Evolutionary conservation across 2,329 filamentous ascomycete genomes (phyloP).

Genomic region (Lachnellula cervina): DNA sequence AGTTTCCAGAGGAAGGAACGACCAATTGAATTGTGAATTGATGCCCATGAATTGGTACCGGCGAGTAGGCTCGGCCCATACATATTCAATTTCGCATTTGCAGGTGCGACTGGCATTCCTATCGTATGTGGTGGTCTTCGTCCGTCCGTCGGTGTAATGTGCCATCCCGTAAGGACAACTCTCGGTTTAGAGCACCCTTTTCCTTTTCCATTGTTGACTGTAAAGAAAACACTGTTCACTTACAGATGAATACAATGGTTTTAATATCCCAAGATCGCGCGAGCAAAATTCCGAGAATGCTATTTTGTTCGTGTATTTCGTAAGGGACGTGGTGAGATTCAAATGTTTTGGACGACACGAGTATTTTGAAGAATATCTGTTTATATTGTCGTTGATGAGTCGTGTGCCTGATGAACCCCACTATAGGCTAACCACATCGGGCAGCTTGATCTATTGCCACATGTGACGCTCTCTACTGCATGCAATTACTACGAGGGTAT

Average conservation of each 20-base stretch:
- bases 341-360: neutral
- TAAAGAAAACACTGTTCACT: conserved; percentile 12
- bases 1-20: too few species aligned
- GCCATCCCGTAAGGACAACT: neutral
- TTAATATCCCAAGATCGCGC: neutral
- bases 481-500: too few species aligned
- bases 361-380: neutral
- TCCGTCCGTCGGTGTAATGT: neutral
- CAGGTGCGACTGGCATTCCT: neutral
- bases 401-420: conserved; percentile 1
- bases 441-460: neutral
- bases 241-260: conserved; percentile 11
- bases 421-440: neutral
- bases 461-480: too few species aligned
- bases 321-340: neutral
- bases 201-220: neutral
- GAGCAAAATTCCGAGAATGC: neutral
- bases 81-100: too few species aligned
- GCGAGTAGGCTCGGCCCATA: too few species aligned
- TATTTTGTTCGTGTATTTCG: neutral
- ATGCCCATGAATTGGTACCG: too few species aligned
- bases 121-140: neutral
- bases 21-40: too few species aligned
- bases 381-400: neutral
- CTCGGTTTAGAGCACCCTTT: conserved; percentile 7